Evolutionary conservation across 176 grass and related monocot genomes (phyloP).

Genomic region (Canna indica): DNA sequence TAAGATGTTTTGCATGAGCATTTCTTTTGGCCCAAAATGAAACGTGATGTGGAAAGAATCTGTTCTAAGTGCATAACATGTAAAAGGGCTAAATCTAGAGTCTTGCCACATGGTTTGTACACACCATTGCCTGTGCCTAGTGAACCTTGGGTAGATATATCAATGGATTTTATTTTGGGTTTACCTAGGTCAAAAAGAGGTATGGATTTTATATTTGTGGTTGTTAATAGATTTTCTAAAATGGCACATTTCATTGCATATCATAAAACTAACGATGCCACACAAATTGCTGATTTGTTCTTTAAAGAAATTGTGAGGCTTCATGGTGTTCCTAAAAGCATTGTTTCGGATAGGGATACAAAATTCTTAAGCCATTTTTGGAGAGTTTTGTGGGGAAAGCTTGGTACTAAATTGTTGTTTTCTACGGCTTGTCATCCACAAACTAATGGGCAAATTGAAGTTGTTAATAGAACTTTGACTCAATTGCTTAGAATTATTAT

Average conservation of each 20-base stretch:
- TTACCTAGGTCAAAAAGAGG: not conserved
- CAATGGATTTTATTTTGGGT: not conserved
- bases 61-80: not conserved
- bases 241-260: slow-evolving; percentile 2
- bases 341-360: not conserved
- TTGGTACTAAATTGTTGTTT: not conserved
- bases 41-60: not conserved
- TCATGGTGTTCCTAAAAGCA: not conserved
- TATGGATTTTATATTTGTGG: not conserved
- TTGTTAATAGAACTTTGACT: not conserved
- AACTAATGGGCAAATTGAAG: too few relatives aligned
- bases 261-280: not conserved
- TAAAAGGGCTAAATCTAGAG: not conserved
- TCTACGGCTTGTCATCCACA: not conserved
- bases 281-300: not conserved
- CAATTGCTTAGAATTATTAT: not conserved
- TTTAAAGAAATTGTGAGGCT: not conserved
- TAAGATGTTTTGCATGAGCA: not conserved
- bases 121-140: not conserved
- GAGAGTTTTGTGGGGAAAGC: not conserved
- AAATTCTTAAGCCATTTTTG: not conserved
- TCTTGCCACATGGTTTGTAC: not conserved
- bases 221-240: not conserved
- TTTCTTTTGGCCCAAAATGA: not conserved
- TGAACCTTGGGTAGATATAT: not conserved